Base-by-base conservation (phyloP, 495 filamentous ascomycete genomes). In the Friedmanniomyces endolithicus region DNA sequence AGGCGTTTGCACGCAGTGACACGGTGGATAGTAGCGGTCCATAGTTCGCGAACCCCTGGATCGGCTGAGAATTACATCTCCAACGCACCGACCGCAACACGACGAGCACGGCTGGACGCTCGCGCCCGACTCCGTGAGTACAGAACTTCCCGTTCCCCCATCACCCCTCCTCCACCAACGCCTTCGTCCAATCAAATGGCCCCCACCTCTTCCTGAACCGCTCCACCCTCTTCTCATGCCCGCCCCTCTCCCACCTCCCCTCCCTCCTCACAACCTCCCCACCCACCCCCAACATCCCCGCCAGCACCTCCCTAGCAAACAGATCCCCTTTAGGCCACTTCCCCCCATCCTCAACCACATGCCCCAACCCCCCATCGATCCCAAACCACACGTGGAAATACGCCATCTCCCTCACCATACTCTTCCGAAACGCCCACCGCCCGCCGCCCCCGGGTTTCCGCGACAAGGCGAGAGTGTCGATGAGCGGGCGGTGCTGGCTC, bases 361-460 rank as follows among this genome's bases (percentile, higher is more conserved):
- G 92, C 0, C 88, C 92, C 51, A 98, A 65, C 1, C 92, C 92
- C 4, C 94, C 94, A 65, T 97, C 88, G 7, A 98, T 69, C 56
- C 81, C 78, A 65, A 97, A 96, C 89, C 89, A 98, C 16, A 88
- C 90, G 60, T 98, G 92, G 68, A 98, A 97, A 66, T 98, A 98
- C 23, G 92, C 92, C 89, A 95, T 94, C 71, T 98, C 92, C 73
- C 94, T 96, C 23, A 84, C 87, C 31, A 98, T 69, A 1, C 78
- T 83, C 45, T 82, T 75, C 2, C 92, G 78, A 69, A 98, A 97
- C 43, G 92, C 89, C 54, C 74, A 65, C 66, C 86, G 85, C 0
- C 94, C 94, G 34, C 87, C 63, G 1, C 87, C 66, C 23, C 51
- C 23, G 20, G 63, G 23, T 8, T 52, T 82, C 63, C 81, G 80